These are phyloP conservation scores for Cylindrodendrum hubeiense DNA, from an alignment of 2,329 filamentous ascomycete species.

Conservation along the genomic window DNA sequence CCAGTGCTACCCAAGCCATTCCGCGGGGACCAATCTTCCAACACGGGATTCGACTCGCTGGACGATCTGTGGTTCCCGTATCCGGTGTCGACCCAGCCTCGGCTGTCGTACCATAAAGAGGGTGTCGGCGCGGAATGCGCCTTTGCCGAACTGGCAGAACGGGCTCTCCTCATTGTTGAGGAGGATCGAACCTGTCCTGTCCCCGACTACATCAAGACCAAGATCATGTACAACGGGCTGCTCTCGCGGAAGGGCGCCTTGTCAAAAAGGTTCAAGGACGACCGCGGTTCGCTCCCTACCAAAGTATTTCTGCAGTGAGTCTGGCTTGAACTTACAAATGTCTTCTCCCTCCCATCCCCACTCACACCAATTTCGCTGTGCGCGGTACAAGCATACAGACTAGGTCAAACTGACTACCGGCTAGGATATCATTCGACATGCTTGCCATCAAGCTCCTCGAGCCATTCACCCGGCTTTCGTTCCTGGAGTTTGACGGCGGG, in stretches of 20 bases:
- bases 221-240: conserved; percentile 13
- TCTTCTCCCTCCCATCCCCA: neutral
- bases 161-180: conserved; percentile 1
- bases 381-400: neutral
- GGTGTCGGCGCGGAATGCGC: conserved; percentile 6
- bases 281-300: conserved; percentile 12
- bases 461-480: conserved; percentile 7
- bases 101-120: neutral
- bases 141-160: conserved; percentile 11
- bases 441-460: conserved; percentile 21
- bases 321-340: neutral
- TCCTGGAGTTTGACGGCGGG: conserved; percentile 5
- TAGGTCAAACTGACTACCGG: neutral
- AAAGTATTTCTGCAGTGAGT: conserved; percentile 24
- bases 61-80: conserved; percentile 27
- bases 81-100: conserved; percentile 1
- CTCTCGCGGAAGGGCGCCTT: neutral
- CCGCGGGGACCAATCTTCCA: neutral
- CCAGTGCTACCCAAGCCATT: neutral
- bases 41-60: neutral
- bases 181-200: neutral
- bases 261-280: neutral
- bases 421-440: conserved; percentile 25
- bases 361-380: neutral
- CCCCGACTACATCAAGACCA: conserved; percentile 14